Evolutionary conservation across 352 stramenopile genomes (phyloP).

Genomic region (Elongisporangium anandrum): DNA sequence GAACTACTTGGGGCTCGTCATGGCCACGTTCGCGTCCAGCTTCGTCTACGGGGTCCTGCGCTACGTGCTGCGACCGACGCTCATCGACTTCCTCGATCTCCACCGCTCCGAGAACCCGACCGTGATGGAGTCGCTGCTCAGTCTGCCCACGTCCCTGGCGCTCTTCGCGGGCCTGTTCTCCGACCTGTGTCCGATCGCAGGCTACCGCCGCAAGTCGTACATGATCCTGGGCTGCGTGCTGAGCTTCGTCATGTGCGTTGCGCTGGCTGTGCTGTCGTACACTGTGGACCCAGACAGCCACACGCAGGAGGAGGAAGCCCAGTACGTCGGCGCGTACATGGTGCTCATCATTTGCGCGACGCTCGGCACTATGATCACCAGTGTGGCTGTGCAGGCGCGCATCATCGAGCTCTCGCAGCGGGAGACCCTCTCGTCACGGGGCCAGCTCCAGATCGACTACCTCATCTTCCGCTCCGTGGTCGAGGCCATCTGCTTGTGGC

Average conservation of each 20-base stretch:
- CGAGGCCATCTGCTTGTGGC: conserved; percentile 45
- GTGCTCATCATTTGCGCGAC: conserved; percentile 76
- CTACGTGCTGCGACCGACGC: conserved; percentile 33
- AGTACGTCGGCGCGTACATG: conserved; percentile 45
- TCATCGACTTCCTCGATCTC: conserved; percentile 34
- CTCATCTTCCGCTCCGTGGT: conserved; percentile 53
- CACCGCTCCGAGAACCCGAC: conserved; percentile 28
- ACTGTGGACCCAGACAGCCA: conserved; percentile 24
- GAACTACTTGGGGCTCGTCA: conserved; percentile 32
- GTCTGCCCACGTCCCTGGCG: conserved; percentile 56
- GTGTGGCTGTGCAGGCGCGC: conserved; percentile 80
- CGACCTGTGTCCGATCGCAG: conserved; percentile 78
- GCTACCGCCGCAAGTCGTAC: conserved; percentile 84
- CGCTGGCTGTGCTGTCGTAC: conserved; percentile 47
- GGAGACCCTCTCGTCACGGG: conserved; percentile 61
- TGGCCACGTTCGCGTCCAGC: conserved; percentile 25
- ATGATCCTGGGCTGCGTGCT: conserved; percentile 72
- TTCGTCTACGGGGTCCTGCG: conserved; percentile 24
- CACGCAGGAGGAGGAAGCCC: conserved; percentile 18
- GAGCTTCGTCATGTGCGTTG: conserved; percentile 18
- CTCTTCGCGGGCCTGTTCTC: conserved; percentile 83
- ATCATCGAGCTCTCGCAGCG: conserved; percentile 79
- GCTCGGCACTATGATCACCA: conserved; percentile 79
- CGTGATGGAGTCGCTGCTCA: conserved; percentile 41
- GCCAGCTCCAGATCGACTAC: conserved; percentile 76